These are phyloP conservation scores for Trichoderma asperellum DNA, from an alignment of 2,329 filamentous ascomycete species.

Conservation along the genomic window DNA sequence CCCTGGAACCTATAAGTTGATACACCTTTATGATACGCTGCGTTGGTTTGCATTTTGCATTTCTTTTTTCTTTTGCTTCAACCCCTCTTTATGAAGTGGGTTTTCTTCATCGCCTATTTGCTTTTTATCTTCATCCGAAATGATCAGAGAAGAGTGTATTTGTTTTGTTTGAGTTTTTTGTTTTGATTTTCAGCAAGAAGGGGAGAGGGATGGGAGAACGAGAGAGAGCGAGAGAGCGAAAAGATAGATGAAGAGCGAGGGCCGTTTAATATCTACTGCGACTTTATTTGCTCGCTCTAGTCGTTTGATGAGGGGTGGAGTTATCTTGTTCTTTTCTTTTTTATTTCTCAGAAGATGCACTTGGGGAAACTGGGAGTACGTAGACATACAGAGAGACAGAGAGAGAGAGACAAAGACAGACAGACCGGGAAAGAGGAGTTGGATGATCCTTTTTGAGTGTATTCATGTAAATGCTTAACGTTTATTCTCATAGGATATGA, in stretches of 20 bases:
- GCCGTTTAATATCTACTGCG: constrained; percentile 8
- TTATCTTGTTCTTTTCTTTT: not conserved
- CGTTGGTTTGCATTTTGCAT: constrained; percentile 13
- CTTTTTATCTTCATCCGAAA: not conserved
- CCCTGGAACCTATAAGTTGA: constrained; percentile 19
- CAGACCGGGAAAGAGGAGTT: not conserved
- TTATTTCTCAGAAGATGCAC: not conserved
- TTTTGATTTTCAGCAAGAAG: not conserved
- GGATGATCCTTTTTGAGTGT: constrained; percentile 1
- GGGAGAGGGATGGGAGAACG: not conserved
- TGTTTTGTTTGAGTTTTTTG: constrained; percentile 7
- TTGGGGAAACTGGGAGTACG: not conserved
- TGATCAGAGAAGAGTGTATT: constrained; percentile 15
- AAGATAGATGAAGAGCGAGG: constrained; percentile 3
- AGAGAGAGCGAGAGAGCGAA: not conserved
- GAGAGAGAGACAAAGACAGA: not conserved
- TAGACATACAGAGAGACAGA: not conserved
- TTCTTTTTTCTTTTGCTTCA: not conserved
- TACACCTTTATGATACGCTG: constrained; percentile 25
- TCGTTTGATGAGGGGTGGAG: constrained; percentile 1
- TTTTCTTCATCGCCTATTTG: not conserved
- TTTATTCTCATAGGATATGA: constrained; percentile 24
- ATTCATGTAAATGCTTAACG: constrained; percentile 30
- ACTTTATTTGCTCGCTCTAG: not conserved
- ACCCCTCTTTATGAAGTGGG: not conserved